Evolutionary conservation across 2,329 filamentous ascomycete genomes (phyloP).

Genomic region (Cadophora sp.): DNA sequence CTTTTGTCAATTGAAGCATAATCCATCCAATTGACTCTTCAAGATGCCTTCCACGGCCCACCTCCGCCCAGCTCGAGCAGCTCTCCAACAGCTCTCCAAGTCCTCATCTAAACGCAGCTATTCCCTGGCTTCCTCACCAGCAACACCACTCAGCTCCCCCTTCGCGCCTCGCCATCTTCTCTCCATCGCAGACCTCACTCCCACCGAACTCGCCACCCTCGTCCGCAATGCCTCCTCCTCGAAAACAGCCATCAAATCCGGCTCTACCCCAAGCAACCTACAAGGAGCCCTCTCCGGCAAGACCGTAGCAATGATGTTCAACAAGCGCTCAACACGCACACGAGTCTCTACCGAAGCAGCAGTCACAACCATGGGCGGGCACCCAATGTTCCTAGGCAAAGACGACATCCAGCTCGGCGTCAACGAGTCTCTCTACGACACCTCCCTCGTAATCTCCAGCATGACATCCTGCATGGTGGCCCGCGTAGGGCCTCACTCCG

Average conservation of each 20-base stretch:
- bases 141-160: slow-evolving; percentile 59
- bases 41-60: slow-evolving; percentile 32
- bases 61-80: slow-evolving; percentile 38
- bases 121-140: slow-evolving; percentile 29
- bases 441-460: slow-evolving; percentile 89
- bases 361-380: slow-evolving; percentile 84
- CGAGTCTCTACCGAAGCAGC: slow-evolving; percentile 93
- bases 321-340: slow-evolving; percentile 92
- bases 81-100: slow-evolving; percentile 37
- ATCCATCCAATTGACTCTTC: slow-evolving; percentile 29
- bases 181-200: slow-evolving; percentile 85
- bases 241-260: slow-evolving; percentile 79
- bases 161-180: slow-evolving; percentile 72
- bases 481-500: slow-evolving; percentile 78
- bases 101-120: slow-evolving; percentile 36
- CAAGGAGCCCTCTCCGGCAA: slow-evolving; percentile 71
- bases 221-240: slow-evolving; percentile 81
- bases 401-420: slow-evolving; percentile 96
- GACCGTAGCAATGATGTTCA: slow-evolving; percentile 95
- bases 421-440: slow-evolving; percentile 96
- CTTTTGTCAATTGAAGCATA: slow-evolving; percentile 26
- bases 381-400: slow-evolving; percentile 95
- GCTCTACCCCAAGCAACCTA: slow-evolving; percentile 64
- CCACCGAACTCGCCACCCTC: slow-evolving; percentile 79
- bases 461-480: slow-evolving; percentile 87